Conservation (phyloP, 1,284 basidiomycete species). For the Ceratobasidium sp. region DNA sequence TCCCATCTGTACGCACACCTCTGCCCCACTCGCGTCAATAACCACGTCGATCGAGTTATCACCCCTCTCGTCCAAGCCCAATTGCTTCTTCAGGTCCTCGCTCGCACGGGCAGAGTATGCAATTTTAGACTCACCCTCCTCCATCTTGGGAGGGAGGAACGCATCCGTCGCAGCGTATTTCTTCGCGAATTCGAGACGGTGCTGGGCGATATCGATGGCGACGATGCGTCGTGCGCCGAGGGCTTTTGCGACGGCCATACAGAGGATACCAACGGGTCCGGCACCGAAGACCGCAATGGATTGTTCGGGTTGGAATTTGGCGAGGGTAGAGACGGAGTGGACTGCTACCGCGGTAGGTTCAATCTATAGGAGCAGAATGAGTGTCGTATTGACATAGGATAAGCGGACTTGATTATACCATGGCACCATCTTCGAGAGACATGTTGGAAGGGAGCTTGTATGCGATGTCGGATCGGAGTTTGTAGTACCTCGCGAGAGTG, state of each 20-base stretch:
- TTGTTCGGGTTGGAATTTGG: constrained; percentile 77
- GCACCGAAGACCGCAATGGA: constrained; percentile 85
- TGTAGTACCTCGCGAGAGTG: constrained; percentile 86
- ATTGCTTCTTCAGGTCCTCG: constrained; percentile 58
- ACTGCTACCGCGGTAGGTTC: constrained; percentile 94
- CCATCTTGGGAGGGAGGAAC: constrained; percentile 74
- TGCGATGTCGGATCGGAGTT: constrained; percentile 77
- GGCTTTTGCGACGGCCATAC: constrained; percentile 93
- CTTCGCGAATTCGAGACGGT: constrained; percentile 89
- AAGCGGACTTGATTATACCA: constrained; percentile 63
- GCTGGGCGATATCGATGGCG: constrained; percentile 86
- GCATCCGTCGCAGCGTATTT: constrained; percentile 88
- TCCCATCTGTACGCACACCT: constrained; percentile 71
- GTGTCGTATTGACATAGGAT: neutral
- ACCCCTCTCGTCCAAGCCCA: constrained; percentile 62
- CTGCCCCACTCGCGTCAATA: constrained; percentile 70
- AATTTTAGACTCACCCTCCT: constrained; percentile 74
- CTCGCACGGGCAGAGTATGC: constrained; percentile 72
- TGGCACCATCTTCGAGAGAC: constrained; percentile 85
- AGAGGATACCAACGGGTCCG: constrained; percentile 92
- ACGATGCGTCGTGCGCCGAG: constrained; percentile 85
- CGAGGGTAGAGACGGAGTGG: constrained; percentile 86
- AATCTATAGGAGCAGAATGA: constrained; percentile 67
- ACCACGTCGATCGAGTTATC: constrained; percentile 68
- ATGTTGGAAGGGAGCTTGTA: constrained; percentile 80